Conservation (phyloP, 2,329 filamentous ascomycete genomes). For the Microdochium trichocladiopsis region DNA sequence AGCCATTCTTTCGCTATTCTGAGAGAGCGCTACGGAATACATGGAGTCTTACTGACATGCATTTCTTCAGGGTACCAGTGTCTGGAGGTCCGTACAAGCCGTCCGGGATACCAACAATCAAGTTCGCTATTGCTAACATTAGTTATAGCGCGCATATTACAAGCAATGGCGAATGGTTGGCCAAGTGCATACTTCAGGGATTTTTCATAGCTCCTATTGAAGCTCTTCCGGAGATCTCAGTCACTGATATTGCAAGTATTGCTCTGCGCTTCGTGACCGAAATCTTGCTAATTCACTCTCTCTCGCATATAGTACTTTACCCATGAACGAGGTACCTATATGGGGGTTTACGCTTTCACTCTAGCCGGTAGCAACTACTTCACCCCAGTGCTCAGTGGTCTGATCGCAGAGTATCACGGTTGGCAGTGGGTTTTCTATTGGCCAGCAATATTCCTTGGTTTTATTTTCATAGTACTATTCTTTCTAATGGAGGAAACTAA, state of each 20-base stretch:
- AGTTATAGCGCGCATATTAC: conserved; percentile 27
- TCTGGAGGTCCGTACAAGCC: conserved; percentile 16
- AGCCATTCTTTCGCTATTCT: no score
- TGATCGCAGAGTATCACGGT: conserved; percentile 32
- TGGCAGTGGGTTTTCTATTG: conserved; percentile 36
- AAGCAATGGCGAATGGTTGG: conserved; percentile 35
- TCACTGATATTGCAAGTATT: conserved; percentile 28
- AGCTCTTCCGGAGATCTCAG: conserved; percentile 34
- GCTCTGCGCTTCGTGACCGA: conserved; percentile 2
- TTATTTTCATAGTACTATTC: no score
- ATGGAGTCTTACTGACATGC: background rate
- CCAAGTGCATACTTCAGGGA: conserved; percentile 33
- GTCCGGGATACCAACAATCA: background rate
- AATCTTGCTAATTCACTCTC: conserved; percentile 5
- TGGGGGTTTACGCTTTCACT: conserved; percentile 31
- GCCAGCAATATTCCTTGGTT: no score
- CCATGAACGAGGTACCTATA: conserved; percentile 34
- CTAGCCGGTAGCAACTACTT: conserved; percentile 34
- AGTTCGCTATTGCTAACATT: conserved; percentile 18
- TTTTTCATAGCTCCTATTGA: conserved; percentile 38
- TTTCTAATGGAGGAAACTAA: no score
- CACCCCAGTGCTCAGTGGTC: conserved; percentile 34
- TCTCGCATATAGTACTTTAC: conserved; percentile 14
- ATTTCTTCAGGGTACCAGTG: conserved; percentile 13
- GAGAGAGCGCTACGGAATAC: background rate